Evolutionary conservation across 225 moss, liverwort and hornwort species (phyloP), one percentile per base, ranked within the genome.

Genomic region (Polytrichum formosum): DNA sequence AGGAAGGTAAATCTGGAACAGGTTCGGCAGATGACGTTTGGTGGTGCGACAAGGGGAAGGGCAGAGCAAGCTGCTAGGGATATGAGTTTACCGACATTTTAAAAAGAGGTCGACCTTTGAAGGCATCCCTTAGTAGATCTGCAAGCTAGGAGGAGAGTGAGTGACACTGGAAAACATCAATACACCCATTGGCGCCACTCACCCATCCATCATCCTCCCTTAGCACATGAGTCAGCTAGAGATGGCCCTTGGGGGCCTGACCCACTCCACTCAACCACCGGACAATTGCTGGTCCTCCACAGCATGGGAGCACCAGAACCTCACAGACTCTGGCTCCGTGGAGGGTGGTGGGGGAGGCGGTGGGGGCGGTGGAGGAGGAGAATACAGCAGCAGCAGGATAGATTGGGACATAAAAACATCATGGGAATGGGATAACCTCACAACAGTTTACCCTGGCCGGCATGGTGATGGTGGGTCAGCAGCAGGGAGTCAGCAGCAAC

Each of bases 341-440:
- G 87, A 87, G 70, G 83, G 72, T 67, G 37, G 77, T 33, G 82
- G 71, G 13, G 85, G 76, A 55, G 70, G 70, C 72, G 26, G 81
- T 72, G 31, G 46, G 13, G 79, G 67, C 2, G 72, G 87, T 29
- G 91, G 84, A 55, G 92, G 79, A 21, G 80, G 75, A 23, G 91
- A 91, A 31, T 89, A 85, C 65, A 79, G 75, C 55, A 76, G 78
- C 55, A 87, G 77, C 26, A 67, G 91, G 72, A 76, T 79, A 63
- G 94, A 90, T 8, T 94, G 94, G 94, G 94, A 94, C 67, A 71
- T 90, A 18, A 92, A 94, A 73, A 77, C 77, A 72, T 69, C 87
- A 9, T 95, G 92, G 94, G 89, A 95, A 55, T 92, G 92, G 94
- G 92, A 90, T 60, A 83, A 83, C 64, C 85, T 89, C 19, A 86